Evolutionary conservation across 1,284 basidiomycete genomes (phyloP).

Genomic region (Ustilago tritici): DNA sequence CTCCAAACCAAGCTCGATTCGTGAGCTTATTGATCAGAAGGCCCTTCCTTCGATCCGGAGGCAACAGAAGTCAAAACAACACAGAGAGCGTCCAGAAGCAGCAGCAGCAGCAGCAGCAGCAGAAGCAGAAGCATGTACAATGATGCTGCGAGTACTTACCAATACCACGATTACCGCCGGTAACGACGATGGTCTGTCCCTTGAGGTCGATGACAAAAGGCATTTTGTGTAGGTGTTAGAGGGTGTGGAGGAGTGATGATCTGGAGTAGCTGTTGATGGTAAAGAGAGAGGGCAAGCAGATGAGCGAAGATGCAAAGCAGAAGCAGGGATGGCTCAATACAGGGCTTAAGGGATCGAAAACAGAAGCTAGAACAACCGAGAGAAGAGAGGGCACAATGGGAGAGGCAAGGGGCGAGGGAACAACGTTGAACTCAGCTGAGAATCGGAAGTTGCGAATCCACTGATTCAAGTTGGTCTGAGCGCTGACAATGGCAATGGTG

Average conservation of each 20-base stretch:
- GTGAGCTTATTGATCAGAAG: no score
- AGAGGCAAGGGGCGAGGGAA: slow-evolving; percentile 5
- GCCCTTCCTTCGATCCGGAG: no score
- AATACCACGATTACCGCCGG: slow-evolving; percentile 71
- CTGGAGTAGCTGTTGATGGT: neutral
- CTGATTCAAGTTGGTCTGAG: slow-evolving; percentile 7
- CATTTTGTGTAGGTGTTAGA: slow-evolving; percentile 22
- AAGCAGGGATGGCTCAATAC: neutral
- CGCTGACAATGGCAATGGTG: neutral
- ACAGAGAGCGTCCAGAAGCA: neutral
- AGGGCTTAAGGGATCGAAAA: neutral
- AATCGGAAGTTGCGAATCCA: slow-evolving; percentile 7
- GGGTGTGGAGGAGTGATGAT: neutral
- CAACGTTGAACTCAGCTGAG: slow-evolving; percentile 8
- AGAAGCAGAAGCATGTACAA: no score
- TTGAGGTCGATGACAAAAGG: slow-evolving; percentile 55
- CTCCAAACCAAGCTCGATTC: no score
- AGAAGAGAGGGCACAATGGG: neutral
- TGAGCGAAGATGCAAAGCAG: neutral
- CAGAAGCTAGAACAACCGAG: slow-evolving; percentile 9
- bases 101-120: neutral
- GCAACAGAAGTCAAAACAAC: slow-evolving; percentile 45
- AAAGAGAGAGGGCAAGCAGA: neutral
- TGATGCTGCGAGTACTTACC: slow-evolving; percentile 44
- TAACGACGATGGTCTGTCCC: slow-evolving; percentile 72